Evolutionary conservation across 2,329 filamentous ascomycete genomes (phyloP), one percentile per base, ranked within the genome.

Genomic region (Verticillium zaregamsianum): DNA sequence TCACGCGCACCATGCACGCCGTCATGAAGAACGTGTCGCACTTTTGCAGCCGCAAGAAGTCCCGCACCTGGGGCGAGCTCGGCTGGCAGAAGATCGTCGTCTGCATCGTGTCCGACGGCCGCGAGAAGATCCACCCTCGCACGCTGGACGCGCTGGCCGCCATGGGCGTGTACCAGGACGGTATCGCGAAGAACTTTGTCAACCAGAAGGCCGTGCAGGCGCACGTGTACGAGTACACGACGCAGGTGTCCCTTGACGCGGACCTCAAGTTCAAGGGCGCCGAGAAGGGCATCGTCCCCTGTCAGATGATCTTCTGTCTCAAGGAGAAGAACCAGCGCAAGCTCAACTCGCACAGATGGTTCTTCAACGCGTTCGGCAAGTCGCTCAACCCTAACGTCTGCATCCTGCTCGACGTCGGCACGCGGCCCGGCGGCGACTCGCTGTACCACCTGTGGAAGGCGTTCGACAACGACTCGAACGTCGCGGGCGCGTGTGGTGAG

Each of bases 81-180:
- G 95, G 95, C 5, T 99, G 95, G 95, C 92, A 99, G 77, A 99
- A 99, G 81, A 97, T 99, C 71, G 95, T 99, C 0, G 94, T 99
- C 0, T 97, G 93, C 73, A 91, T 99, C 71, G 93, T 99, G 62
- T 93, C 93, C 1, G 95, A 99, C 73, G 95, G 95, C 25, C 90
- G 96, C 70, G 88, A 91, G 66, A 93, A 80, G 76, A 94, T 99
- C 35, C 92, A 99, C 73, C 92, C 93, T 14, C 86, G 95, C 61
- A 98, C 95, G 0, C 84, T 99, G 1, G 96, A 99, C 73, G 95
- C 93, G 6, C 80, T 99, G 64, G 95, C 96, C 12, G 95, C 95
- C 35, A 95, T 99, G 87, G 95, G 95, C 64, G 93, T 97, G 60
- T 99, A 99, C 76, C 95, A 99, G 76, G 91, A 97, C 72, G 95